Evolutionary conservation across 179 eudicot species (phyloP).

Genomic region (Corrigiola litoralis): DNA sequence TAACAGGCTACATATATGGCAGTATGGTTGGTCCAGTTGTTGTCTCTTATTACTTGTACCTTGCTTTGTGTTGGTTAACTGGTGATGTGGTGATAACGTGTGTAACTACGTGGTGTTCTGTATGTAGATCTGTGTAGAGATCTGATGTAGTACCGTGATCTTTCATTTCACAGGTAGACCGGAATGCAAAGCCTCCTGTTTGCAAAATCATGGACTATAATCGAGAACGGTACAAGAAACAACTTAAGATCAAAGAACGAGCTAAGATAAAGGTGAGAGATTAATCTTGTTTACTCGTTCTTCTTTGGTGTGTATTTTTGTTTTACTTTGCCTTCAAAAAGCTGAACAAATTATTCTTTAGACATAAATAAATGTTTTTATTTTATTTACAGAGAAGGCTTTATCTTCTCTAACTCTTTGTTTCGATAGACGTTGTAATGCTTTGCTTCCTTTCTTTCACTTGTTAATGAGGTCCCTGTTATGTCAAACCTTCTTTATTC

Average conservation of each 20-base stretch:
- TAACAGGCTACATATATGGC: too few species aligned
- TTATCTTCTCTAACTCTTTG: not conserved
- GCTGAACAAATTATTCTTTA: not conserved
- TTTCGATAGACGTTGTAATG: not conserved
- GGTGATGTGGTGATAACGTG: not conserved
- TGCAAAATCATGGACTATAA: slow-evolving; percentile 72
- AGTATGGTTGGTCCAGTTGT: too few species aligned
- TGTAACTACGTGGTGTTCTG: not conserved
- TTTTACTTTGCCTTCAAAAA: not conserved
- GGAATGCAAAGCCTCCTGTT: slow-evolving; percentile 60
- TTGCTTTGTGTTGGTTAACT: not conserved
- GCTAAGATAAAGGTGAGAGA: slow-evolving; percentile 57
- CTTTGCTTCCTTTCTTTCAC: not conserved
- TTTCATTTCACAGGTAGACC: slow-evolving; percentile 48
- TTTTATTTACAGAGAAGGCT: not conserved
- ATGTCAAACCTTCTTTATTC: not conserved
- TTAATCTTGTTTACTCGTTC: not conserved
- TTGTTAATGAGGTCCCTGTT: not conserved
- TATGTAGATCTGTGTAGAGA: too few species aligned
- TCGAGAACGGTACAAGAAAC: slow-evolving; percentile 46
- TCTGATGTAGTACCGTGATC: not conserved
- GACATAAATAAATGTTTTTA: not conserved
- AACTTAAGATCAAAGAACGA: slow-evolving; percentile 52
- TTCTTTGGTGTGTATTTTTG: not conserved
- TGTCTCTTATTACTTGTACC: not conserved